Evolutionary conservation across 2,329 filamentous ascomycete species (phyloP).

Genomic region (Ophiocordyceps camponoti-saundersi): DNA sequence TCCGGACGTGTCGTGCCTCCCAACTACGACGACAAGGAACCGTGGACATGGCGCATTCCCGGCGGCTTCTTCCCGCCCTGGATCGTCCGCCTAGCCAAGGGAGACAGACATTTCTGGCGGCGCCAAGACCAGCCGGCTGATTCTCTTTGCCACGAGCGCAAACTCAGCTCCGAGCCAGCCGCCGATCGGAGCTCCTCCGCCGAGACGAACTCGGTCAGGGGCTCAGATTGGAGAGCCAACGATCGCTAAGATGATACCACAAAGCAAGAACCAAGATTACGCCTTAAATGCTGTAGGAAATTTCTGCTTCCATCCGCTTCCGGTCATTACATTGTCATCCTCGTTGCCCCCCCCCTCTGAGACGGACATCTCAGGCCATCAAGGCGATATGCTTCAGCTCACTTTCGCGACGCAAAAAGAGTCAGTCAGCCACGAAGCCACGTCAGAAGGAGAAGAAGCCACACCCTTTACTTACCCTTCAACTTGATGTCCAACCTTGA

Average conservation of each 20-base stretch:
- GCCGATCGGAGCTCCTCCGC: not conserved
- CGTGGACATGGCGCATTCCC: conserved; percentile 62
- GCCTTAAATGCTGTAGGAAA: no score
- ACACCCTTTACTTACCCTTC: conserved; percentile 26
- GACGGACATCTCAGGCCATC: conserved; percentile 20
- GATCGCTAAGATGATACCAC: not conserved
- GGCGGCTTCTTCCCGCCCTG: conserved; percentile 63
- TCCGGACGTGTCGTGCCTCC: conserved; percentile 55
- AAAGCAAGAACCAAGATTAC: not conserved
- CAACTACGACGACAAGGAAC: conserved; percentile 62
- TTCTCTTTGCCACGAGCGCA: conserved; percentile 2
- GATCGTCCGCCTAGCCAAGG: conserved; percentile 43
- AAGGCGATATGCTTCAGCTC: conserved; percentile 37
- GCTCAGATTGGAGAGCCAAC: not conserved
- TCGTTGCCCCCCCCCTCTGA: not conserved
- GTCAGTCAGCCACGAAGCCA: not conserved
- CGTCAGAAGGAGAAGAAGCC: not conserved
- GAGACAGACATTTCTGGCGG: conserved; percentile 66
- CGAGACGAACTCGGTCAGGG: not conserved
- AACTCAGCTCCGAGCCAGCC: conserved; percentile 4
- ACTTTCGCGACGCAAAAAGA: conserved; percentile 8
- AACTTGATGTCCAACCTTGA: conserved; percentile 44
- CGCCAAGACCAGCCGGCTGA: conserved; percentile 13
- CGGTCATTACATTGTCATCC: not conserved
- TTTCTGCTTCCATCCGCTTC: not conserved